Evolutionary conservation across 1,139 yeast genomes (phyloP), one percentile per base, ranked within the genome.

Genomic region (Yamadazyma membranifaciens): DNA sequence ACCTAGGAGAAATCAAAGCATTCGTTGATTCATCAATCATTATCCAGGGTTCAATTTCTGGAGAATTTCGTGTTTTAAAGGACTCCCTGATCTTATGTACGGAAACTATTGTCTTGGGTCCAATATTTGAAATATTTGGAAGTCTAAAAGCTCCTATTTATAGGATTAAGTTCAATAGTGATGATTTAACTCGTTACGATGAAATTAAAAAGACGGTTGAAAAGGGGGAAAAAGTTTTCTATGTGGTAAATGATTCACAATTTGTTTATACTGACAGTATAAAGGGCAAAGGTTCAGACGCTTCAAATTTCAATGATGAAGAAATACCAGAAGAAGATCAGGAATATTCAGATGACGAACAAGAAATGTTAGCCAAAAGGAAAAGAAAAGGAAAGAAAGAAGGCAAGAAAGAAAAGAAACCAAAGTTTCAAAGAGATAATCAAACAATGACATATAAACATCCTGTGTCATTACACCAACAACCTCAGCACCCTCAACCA

Each of bases 341-440:
- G 58, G 98, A 92, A 54, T 92, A 83, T 51, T 87, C 96, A 0
- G 98, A 92, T 56, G 98, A 92, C 62, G 97, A 91, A 58, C 75
- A 75, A 51, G 98, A 91, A 50, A 54, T 63, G 52, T 76, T 74
- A 10, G 75, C 77, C 3, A 80, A 79, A 54, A 87, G 81, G 53
- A 71, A 75, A 14, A 67, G 71, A 39, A 81, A 78, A 63, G 82
- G 78, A 56, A 77, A 70, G 51, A 73, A 69, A 49, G 69, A 68
- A 42, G 63, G 67, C 40, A 68, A 67, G 44, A 67, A 61, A 39
- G 65, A 50, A 13, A 34, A 55, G 48, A 59, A 48, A 40, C 31
- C 16, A 10, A 10, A 32, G 36, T 15, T 26, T 27, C 34, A 26
- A 25, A 30, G 12, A 11, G 22, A 6, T n/a, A 27, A 27, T 6